A percentile compares a stretch with the other conserved stretches of the same genome.
These are phyloP conservation scores for Ceratobasidium sp. DNA, from an alignment of 1,284 basidiomycete species.

Conservation along the genomic window DNA sequence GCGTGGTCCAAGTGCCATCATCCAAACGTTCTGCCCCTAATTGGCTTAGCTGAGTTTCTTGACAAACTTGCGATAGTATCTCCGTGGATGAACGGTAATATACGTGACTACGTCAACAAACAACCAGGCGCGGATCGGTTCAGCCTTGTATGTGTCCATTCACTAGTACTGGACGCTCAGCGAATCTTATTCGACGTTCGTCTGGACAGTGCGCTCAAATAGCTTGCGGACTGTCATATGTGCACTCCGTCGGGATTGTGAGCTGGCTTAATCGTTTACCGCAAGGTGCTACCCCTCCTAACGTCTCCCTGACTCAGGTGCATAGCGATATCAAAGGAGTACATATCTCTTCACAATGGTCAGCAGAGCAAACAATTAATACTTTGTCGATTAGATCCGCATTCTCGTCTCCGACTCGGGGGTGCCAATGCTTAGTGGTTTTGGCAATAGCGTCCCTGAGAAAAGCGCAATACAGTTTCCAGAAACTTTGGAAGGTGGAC, in stretches of 20 bases:
- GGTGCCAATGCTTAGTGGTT: background rate
- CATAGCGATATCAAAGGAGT: conserved; percentile 8
- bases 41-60: conserved; percentile 8
- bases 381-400: background rate
- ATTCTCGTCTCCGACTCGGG: background rate
- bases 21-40: background rate
- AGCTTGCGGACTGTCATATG: background rate
- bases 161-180: background rate
- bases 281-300: too few species aligned
- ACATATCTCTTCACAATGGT: background rate
- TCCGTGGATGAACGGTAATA: conserved; percentile 20
- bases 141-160: background rate
- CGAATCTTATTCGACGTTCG: background rate
- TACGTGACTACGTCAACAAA: background rate
- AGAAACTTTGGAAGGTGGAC: too few species aligned
- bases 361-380: background rate
- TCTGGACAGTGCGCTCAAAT: background rate
- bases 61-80: conserved; percentile 12
- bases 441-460: background rate
- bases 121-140: background rate
- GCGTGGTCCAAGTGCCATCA: conserved; percentile 30
- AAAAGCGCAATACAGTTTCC: background rate
- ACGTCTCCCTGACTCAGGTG: background rate
- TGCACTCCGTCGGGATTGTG: conserved; percentile 21
- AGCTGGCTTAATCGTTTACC: background rate